A percentile compares a stretch with the other conserved stretches of the same genome.
These are phyloP conservation scores for Aspergillus sp. DNA, from an alignment of 2,329 filamentous ascomycete genomes.

Conservation along the genomic window DNA sequence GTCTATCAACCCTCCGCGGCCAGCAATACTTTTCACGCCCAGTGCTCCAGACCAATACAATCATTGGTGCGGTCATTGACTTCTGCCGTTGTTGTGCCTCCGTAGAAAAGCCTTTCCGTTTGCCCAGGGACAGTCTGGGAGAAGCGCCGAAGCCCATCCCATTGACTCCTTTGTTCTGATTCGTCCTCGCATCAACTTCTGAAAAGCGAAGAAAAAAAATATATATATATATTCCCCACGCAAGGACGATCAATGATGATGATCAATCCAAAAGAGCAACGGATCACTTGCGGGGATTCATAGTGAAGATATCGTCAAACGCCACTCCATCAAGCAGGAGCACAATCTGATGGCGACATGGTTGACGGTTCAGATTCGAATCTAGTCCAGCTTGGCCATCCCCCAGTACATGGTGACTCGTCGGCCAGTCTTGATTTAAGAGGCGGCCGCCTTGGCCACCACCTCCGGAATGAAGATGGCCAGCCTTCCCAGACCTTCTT, in stretches of 20 bases:
- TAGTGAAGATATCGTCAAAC: slow-evolving; percentile 45
- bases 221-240: too few species aligned
- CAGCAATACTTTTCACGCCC: slow-evolving; percentile 42
- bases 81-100: slow-evolving; percentile 40
- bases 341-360: slow-evolving; percentile 45
- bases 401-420: slow-evolving; percentile 50
- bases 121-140: slow-evolving; percentile 34
- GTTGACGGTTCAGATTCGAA: slow-evolving; percentile 46
- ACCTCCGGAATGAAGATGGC: slow-evolving; percentile 46
- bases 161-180: slow-evolving; percentile 43
- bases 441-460: slow-evolving; percentile 42
- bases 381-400: slow-evolving; percentile 46
- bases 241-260: neutral
- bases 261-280: neutral
- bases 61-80: slow-evolving; percentile 38
- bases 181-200: neutral
- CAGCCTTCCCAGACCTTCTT: slow-evolving; percentile 48
- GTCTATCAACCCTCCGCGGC: slow-evolving; percentile 46
- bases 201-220: neutral
- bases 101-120: slow-evolving; percentile 40
- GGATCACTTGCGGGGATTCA: slow-evolving; percentile 39
- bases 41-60: slow-evolving; percentile 43
- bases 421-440: slow-evolving; percentile 45
- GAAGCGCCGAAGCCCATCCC: slow-evolving; percentile 47
- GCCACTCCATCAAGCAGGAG: slow-evolving; percentile 40